Evolutionary conservation across 2,329 filamentous ascomycete species (phyloP), one percentile per base, ranked within the genome.

Genomic region (Diaporthe nobilis): DNA sequence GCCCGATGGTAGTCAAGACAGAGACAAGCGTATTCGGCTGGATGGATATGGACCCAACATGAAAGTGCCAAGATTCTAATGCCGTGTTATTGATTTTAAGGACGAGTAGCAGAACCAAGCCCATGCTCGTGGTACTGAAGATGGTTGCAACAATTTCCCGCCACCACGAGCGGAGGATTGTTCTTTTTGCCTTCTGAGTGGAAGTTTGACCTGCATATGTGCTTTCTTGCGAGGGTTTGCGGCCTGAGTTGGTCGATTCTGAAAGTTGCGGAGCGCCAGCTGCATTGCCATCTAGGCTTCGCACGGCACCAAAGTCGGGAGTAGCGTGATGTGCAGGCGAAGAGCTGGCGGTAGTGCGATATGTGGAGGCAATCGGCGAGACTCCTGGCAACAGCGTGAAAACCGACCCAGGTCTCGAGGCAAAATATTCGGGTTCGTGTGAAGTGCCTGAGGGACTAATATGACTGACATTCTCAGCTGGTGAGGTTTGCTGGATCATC

Each of bases 301-400:
- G n/a, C 13, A 6, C 12, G 10, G 1, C 49, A 53, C 22, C 22
- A 9, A 4, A 1, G n/a, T 53, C 4, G 10, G 22, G 22, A 6
- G 10, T 10, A 12, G 22, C 22, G 25, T 53, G 1, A 15, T 25
- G n/a, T 12, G 49, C 25, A 53, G 49, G n/a, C 9, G n/a, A 25
- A 25, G 10, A 15, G 0, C 9, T 17, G 49, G 22, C 5, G 10
- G n/a, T 25, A 13, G 49, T 53, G 4, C 3, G n/a, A 53, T 53
- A 53, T 0, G 10, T 22, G 1, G 9, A 2, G n/a, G n/a, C 0
- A 25, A 1, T 3, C 10, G 49, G 9, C 2, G 12, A 53, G n/a
- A 53, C 9, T 15, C n/a, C 49, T n/a, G 49, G n/a, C 12, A 22
- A 53, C 10, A 12, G 9, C 49, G n/a, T 53, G 22, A 53, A 1